Evolutionary conservation across 441 rosid species (phyloP).

Genomic region (Croton setiger): DNA sequence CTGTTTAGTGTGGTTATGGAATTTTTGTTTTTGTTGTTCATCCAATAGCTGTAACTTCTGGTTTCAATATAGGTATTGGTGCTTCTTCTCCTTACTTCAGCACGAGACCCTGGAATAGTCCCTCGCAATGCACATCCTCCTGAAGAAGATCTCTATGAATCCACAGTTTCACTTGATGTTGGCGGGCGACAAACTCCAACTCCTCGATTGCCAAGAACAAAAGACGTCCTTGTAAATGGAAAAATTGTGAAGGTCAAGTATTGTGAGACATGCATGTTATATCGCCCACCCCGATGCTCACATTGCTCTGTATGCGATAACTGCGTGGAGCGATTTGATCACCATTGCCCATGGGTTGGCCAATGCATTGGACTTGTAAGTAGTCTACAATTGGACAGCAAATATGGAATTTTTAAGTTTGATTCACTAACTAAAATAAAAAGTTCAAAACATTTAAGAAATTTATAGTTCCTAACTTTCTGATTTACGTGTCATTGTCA

Average conservation of each 20-base stretch:
- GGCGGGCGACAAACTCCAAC: conserved; percentile 78
- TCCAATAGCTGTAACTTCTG: background rate
- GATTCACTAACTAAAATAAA: background rate
- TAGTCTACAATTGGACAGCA: background rate
- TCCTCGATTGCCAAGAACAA: conserved; percentile 71
- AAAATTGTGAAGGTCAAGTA: conserved; percentile 69
- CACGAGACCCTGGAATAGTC: conserved; percentile 84
- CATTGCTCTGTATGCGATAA: conserved; percentile 92
- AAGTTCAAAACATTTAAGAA: background rate
- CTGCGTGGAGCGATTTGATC: conserved; percentile 87
- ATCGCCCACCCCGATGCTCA: conserved; percentile 88
- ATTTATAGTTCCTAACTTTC: background rate
- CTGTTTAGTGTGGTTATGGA: background rate
- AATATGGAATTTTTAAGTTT: background rate
- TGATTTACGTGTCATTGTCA: background rate
- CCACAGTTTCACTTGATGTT: conserved; percentile 45
- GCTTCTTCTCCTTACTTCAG: conserved; percentile 79
- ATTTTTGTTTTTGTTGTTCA: background rate
- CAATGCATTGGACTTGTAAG: conserved; percentile 92
- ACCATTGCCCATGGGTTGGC: conserved; percentile 96
- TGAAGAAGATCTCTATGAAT: conserved; percentile 72
- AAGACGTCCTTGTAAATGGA: conserved; percentile 72
- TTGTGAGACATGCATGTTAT: conserved; percentile 88
- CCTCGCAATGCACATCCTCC: conserved; percentile 89
- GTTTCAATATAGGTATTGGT: conserved; percentile 54